These are phyloP conservation scores for Pouteria campechiana DNA, from an alignment of 179 eudicot species.

Conservation along the genomic window DNA sequence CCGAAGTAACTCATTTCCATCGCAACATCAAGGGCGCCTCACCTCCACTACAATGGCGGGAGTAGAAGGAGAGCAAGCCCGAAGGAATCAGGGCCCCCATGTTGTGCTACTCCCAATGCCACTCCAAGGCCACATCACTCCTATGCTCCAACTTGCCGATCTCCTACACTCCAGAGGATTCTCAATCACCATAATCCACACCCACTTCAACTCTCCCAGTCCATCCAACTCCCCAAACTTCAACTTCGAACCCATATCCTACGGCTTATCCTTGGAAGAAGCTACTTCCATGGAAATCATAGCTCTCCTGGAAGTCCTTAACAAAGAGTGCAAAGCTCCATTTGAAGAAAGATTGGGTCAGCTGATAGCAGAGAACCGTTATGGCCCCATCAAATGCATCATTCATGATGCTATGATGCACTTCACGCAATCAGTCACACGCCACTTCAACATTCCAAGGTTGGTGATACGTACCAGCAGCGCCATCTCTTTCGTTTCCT, in stretches of 20 bases:
- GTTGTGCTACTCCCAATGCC: slow-evolving; percentile 10
- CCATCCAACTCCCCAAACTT: slow-evolving; percentile 4
- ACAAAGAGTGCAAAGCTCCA: slow-evolving; percentile 3
- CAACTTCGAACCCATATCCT: neutral
- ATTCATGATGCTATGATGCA: slow-evolving; percentile 20
- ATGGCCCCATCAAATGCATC: slow-evolving; percentile 12
- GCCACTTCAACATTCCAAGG: slow-evolving; percentile 9
- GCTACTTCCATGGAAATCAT: neutral
- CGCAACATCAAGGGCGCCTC: no score
- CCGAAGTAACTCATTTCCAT: no score
- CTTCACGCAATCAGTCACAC: slow-evolving; percentile 15
- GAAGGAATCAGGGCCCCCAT: no score
- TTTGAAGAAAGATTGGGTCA: slow-evolving; percentile 1
- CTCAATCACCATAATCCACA: slow-evolving; percentile 6
- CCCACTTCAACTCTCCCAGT: slow-evolving; percentile 7
- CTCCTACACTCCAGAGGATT: slow-evolving; percentile 2
- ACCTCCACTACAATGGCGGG: no score
- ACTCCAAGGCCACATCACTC: slow-evolving; percentile 10
- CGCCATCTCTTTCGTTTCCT: no score
- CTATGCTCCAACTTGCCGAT: slow-evolving; percentile 12
- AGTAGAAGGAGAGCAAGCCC: no score
- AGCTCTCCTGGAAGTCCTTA: neutral
- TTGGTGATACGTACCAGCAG: slow-evolving; percentile 16
- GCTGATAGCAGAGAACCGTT: no score
- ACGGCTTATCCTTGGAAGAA: neutral